These are phyloP conservation scores for Polytrichum commune DNA, from an alignment of 225 moss, liverwort and hornwort species.

Conservation along the genomic window DNA sequence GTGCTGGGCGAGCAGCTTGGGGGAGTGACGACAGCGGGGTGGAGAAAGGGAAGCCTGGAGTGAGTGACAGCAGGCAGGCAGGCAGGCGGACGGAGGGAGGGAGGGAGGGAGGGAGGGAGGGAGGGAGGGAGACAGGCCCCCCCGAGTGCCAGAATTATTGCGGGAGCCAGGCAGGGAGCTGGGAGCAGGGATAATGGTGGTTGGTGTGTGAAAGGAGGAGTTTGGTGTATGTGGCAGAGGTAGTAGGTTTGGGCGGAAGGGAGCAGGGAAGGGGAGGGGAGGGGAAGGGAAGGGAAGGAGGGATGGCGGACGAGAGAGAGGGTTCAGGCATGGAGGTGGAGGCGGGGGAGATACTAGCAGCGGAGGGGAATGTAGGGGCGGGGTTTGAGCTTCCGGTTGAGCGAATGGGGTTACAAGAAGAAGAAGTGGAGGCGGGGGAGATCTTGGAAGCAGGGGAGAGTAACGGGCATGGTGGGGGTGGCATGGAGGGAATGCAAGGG, in stretches of 20 bases:
- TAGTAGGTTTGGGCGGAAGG: neutral
- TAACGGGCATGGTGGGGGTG: neutral
- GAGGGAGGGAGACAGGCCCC: neutral
- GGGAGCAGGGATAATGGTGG: neutral
- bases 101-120: no score
- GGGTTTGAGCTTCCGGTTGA: neutral
- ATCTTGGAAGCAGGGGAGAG: neutral
- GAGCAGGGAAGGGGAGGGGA: neutral
- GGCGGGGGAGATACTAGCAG: conserved; percentile 49
- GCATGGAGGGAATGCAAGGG: conserved; percentile 1
- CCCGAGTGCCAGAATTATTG: neutral
- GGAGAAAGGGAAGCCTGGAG: conserved; percentile 3
- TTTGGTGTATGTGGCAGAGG: conserved; percentile 13
- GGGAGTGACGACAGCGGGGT: conserved; percentile 2
- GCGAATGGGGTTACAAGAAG: neutral
- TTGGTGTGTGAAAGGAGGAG: conserved; percentile 18
- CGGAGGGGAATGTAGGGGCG: conserved; percentile 19
- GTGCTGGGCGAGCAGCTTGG: no score
- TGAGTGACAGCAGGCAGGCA: neutral
- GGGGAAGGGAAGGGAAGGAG: conserved; percentile 5
- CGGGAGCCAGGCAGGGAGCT: neutral
- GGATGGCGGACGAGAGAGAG: conserved; percentile 6
- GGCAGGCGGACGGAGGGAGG: no score
- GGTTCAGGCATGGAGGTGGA: conserved; percentile 38
- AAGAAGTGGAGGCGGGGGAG: neutral